Evolutionary conservation across 768 basidiomycete species (phyloP), one percentile per base, ranked within the genome.

Genomic region (Suillus discolor): DNA sequence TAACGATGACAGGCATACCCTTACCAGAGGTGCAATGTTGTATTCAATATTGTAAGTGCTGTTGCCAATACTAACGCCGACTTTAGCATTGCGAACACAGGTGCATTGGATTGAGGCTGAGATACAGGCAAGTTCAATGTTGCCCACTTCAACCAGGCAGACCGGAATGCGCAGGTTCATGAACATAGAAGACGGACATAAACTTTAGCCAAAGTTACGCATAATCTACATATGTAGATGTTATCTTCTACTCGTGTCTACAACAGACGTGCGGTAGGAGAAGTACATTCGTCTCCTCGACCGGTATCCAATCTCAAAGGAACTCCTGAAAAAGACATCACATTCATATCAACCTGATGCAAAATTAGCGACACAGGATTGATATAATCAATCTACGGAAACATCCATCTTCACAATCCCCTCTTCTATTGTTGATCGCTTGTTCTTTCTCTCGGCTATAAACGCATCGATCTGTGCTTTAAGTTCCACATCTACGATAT

Each of bases 391-490:
- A 55, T 69, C 71, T 68, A 70, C 72, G 31, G 66, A 60, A 23
- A 73, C 73, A 62, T 81, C 79, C 62, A 73, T 77, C 25, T 79
- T 62, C 36, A 75, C 77, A 36, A 75, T 65, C 4, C 77, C 77
- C 49, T 68, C 70, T n/a, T 71, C 67, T 31, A 67, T 36, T 39
- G 60, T 70, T 6, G 64, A 70, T 28, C 39, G 80, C 67, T 81
- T 83, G 28, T 71, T 76, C 65, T 83, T 81, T 65, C 89, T 82
- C 68, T 92, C 90, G 18, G 75, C 75, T 53, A 93, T 77, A 74
- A 89, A 96, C 3, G 81, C 83, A 57, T 92, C 87, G 71, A 97
- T 96, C 70, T 84, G 85, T 18, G 81, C 83, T 73, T 92, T 92
- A 64, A 96, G 78, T 68, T 92, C 92, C 0, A 78, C 73, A 70